A percentile compares a stretch with the other conserved stretches of the same genome.
Evolutionary conservation across 1,284 basidiomycete species (phyloP).

Genomic region (Volvariella volvacea): DNA sequence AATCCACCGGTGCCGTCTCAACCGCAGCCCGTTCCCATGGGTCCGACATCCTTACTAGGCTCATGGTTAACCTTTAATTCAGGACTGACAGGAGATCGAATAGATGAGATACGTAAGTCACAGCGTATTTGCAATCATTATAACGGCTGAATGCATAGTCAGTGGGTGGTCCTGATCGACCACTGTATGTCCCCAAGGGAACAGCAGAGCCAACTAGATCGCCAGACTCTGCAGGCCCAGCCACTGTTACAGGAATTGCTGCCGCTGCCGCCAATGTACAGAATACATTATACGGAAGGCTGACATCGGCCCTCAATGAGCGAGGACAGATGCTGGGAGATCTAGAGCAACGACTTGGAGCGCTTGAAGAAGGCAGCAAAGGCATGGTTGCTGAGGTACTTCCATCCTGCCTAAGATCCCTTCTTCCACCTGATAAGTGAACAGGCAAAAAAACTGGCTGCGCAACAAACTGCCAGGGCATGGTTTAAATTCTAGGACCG

Average conservation of each 20-base stretch:
- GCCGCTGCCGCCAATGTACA: conserved; percentile 31
- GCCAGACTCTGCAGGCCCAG: conserved; percentile 13
- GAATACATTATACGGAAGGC: conserved; percentile 36
- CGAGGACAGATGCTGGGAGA: conserved; percentile 41
- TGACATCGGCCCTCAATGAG: conserved; percentile 53
- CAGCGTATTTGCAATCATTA: background rate
- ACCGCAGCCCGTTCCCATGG: conserved; percentile 54
- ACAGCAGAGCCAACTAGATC: conserved; percentile 12
- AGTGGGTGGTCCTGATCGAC: conserved; percentile 64
- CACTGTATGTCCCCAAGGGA: conserved; percentile 22
- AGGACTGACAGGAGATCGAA: conserved; percentile 46
- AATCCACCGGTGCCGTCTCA: conserved; percentile 40
- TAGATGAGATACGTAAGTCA: conserved; percentile 53
- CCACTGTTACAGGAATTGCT: conserved; percentile 21
- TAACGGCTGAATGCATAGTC: background rate
- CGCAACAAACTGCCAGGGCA: conserved; percentile 52
- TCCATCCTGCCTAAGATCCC: too few species aligned
- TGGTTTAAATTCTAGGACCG: conserved; percentile 57
- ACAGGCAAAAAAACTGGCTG: conserved; percentile 55
- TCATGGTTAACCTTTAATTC: conserved; percentile 44
- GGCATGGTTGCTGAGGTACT: conserved; percentile 59
- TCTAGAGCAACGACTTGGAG: conserved; percentile 49
- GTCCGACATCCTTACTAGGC: conserved; percentile 46
- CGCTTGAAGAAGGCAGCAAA: conserved; percentile 58
- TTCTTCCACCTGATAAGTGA: background rate